These are phyloP conservation scores for Dalbergia cultrata DNA, from an alignment of 306 rosid genomes.

Conservation along the genomic window DNA sequence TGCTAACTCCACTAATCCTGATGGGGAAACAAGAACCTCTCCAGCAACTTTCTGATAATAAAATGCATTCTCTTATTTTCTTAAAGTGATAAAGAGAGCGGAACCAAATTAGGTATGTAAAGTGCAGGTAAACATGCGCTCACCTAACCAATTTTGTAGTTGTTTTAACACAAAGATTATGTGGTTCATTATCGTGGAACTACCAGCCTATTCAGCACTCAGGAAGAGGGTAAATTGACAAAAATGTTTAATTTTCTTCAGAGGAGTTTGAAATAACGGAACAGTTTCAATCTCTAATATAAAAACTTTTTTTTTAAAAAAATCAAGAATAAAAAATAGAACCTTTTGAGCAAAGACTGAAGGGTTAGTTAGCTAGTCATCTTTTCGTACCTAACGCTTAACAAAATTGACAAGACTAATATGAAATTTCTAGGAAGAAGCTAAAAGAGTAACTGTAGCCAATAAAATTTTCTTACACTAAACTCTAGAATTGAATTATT, in stretches of 20 bases:
- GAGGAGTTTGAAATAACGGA: background rate
- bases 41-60: background rate
- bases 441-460: conserved; percentile 3
- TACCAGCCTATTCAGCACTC: conserved; percentile 26
- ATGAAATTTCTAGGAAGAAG: conserved; percentile 28
- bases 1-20: background rate
- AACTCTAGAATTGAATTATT: conserved; percentile 4
- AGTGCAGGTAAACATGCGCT: conserved; percentile 4
- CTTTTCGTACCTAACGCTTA: conserved; percentile 28
- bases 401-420: conserved; percentile 32
- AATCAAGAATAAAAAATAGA: background rate
- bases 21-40: conserved; percentile 28
- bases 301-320: background rate
- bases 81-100: conserved; percentile 14
- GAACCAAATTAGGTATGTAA: conserved; percentile 37
- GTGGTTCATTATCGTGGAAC: conserved; percentile 29
- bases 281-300: background rate
- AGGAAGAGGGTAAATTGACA: conserved; percentile 17
- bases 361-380: background rate
- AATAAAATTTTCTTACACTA: background rate
- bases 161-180: conserved; percentile 17
- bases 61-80: background rate
- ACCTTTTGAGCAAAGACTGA: background rate
- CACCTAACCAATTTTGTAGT: conserved; percentile 24
- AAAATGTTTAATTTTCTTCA: conserved; percentile 7